A percentile compares a stretch with the other conserved stretches of the same genome.
Evolutionary conservation across 2,329 filamentous ascomycete species (phyloP).

Genomic region (Aspergillus versicolor): DNA sequence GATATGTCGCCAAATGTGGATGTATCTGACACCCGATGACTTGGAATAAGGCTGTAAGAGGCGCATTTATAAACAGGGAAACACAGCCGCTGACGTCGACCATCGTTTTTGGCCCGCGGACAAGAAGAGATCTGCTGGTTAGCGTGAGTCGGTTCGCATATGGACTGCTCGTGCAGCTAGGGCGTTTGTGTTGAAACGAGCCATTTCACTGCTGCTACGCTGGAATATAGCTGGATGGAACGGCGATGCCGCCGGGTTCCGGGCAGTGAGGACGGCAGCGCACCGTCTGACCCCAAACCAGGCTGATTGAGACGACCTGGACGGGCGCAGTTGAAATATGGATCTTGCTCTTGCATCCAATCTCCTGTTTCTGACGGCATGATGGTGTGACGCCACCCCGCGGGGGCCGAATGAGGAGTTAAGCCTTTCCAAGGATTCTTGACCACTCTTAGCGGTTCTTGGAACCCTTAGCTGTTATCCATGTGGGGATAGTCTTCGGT

Average conservation of each 20-base stretch:
- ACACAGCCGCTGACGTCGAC: conserved; percentile 4
- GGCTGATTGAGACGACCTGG: not conserved
- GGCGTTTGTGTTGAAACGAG: not conserved
- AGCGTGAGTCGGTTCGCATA: not conserved
- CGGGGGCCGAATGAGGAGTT: not conserved
- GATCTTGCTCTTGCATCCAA: not conserved
- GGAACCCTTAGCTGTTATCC: not conserved
- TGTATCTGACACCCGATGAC: not conserved
- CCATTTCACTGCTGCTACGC: too few relatives aligned
- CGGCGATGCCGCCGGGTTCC: not conserved
- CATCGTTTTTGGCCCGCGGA: not conserved
- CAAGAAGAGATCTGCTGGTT: not conserved
- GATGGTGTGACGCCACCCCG: not conserved
- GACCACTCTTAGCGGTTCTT: conserved; percentile 3
- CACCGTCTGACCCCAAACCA: not conserved
- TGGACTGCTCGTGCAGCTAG: not conserved
- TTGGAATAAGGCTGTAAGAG: not conserved
- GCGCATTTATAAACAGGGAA: conserved; percentile 1
- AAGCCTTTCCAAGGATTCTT: not conserved
- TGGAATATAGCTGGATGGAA: not conserved
- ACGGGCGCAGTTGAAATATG: not conserved
- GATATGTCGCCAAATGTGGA: not conserved
- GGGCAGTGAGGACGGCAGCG: not conserved
- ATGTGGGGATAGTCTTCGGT: not conserved
- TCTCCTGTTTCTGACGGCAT: not conserved